Evolutionary conservation across 768 basidiomycete genomes (phyloP), one percentile per base, ranked within the genome.

Genomic region (Melanogaster broomeanus): DNA sequence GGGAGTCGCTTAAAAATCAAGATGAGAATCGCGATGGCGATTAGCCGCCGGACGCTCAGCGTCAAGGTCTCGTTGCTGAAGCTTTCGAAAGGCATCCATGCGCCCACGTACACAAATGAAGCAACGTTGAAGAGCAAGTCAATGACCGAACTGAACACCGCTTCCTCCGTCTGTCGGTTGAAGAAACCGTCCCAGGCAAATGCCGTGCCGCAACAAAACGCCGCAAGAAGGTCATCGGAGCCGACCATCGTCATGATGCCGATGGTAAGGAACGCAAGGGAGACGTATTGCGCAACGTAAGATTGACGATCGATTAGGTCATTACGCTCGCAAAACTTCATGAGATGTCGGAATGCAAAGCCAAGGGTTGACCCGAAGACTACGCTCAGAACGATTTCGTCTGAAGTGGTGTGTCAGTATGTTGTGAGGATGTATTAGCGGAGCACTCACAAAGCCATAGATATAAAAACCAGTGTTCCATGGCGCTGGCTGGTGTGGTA

Each of bases 121-220:
- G 93, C 92, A 55, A 93, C 82, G 73, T 98, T 98, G 82, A 97
- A 96, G 51, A 98, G 77, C 58, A 98, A 74, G 70, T 98, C 93
- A 63, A 98, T 93, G 60, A 98, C 95, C 70, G 91, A 93, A 58
- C 87, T 90, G 77, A 99, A 99, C 55, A 93, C 86, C 25, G 91
- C 83, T 67, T 98, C 95, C 65, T 97, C 95, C 0, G 94, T 97
- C 62, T 94, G 92, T 51, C 84, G 82, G 69, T 93, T 92, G 76
- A 90, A 90, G 74, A 93, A 95, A 31, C 87, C 93, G 64, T 96
- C 94, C 93, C 93, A 97, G 0, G 93, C 96, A 66, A 98, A 99
- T 2, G 93, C 92, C 5, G 92, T 87, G 16, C 97, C 97, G 63
- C 95, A 98, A 6, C 87, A 84, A 68, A 98, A 99, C 1, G 96